phyloP scores from a whole-genome alignment of 2,329 filamentous ascomycete genomes.

The Simplicillium aogashimaense region DNA sequence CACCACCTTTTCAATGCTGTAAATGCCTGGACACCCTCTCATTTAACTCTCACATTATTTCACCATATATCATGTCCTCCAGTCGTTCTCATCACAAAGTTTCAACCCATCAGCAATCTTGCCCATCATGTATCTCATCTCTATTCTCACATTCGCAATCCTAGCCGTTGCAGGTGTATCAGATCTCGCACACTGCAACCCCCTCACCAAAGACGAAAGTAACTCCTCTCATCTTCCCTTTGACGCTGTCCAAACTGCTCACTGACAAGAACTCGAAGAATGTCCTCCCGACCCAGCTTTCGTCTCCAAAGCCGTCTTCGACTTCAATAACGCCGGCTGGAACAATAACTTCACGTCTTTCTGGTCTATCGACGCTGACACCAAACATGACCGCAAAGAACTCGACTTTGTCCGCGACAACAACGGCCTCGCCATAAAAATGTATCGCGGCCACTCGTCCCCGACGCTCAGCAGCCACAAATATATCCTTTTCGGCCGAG shows the following conservation, averaged over 20 bases:
- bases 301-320: slow-evolving; percentile 38
- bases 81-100: too few species aligned
- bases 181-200: slow-evolving; percentile 7
- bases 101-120: too few species aligned
- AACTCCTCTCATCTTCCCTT: slow-evolving; percentile 2
- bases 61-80: too few species aligned
- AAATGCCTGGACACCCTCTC: too few species aligned
- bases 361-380: slow-evolving; percentile 22
- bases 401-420: slow-evolving; percentile 15
- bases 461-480: slow-evolving; percentile 58
- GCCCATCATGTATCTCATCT: too few species aligned
- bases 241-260: background rate
- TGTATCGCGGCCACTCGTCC: slow-evolving; percentile 44
- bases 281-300: slow-evolving; percentile 62
- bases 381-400: slow-evolving; percentile 14
- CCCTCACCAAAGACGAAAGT: slow-evolving; percentile 15
- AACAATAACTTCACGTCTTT: slow-evolving; percentile 14
- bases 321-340: slow-evolving; percentile 55
- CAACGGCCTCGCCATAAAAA: slow-evolving; percentile 32
- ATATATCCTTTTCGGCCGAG: slow-evolving; percentile 79
- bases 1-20: too few species aligned
- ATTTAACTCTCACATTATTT: too few species aligned
- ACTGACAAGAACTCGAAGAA: slow-evolving; percentile 8
- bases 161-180: background rate
- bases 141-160: too few species aligned